Base-by-base conservation (phyloP, 2,329 filamentous ascomycete species). In the Blastomyces gilchristii region DNA sequence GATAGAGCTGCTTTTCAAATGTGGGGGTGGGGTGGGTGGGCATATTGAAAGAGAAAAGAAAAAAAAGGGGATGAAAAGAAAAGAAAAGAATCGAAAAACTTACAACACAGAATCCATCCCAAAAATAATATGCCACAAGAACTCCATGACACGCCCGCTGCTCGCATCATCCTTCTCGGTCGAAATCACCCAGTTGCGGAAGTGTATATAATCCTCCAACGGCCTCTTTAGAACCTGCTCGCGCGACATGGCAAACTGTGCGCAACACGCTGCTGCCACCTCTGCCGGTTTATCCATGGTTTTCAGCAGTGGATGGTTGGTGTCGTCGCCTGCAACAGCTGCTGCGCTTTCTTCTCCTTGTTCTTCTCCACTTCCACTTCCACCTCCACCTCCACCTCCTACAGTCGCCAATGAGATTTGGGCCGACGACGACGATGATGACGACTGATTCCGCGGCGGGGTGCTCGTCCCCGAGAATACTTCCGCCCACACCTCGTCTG, bases 171-270 rank as follows among this genome's bases (percentile, higher is more conserved):
- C 75, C 37, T 83, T 69, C 7, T 76, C 70, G 18, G 83, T 83
- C n/a, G 76, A 72, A 14, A 83, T 64, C 54, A 87, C 64, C 84
- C 84, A 86, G 53, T 82, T 71, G 16, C 83, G 76, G 68, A 79
- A 82, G 14, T 76, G 75, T 9, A 79, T 67, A 65, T 86, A 86
- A 63, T 81, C 80, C 14, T 74, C 74, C 61, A 71, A 69, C 12
- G 80, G 74, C 43, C 81, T 72, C 47, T 73, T 70, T 5, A 68
- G 75, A 28, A 86, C 76, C n/a, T 76, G 76, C 5, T 81, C 78
- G n/a, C 77, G 74, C 3, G 81, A 81, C 16, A 85, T 80, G 0
- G 81, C 84, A 66, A 86, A 86, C 72, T 86, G 84, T 18, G 82
- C 81, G 71, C 83, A 86, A 69, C 83, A 85, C 25, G 81, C 77